Evolutionary conservation across 345 rosid species (phyloP), one percentile per base, ranked within the genome.

Genomic region (Rhizophora mangle): DNA sequence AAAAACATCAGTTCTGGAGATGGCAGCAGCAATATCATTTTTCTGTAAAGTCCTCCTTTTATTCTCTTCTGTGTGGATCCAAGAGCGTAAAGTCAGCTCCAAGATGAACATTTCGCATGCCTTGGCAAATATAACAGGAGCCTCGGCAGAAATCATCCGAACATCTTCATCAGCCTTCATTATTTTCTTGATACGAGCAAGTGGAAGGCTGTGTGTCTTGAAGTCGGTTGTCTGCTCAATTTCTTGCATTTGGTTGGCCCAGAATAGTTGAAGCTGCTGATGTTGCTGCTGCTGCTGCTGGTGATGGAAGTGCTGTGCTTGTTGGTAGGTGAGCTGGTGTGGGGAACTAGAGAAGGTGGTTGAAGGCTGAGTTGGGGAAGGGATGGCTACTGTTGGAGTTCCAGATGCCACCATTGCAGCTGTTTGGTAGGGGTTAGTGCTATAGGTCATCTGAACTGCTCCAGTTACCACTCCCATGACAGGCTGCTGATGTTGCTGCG

Each of bases 141-240:
- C 84, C 76, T 81, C 85, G 2, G 85, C 85, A 6, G 85, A 81
- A 62, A 81, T 81, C 85, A 81, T 81, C 8, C 85, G 76, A 8
- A 81, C 85, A 30, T 81, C 85, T 65, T 81, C 85, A 63, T 81
- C 85, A 2, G 82, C 82, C 63, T 81, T 81, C 85, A 81, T 81
- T 46, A 81, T 81, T 62, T 81, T 81, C 77, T 81, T 81, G 71
- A 81, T 78, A 60, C 85, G 73, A 37, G 85, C 85, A 26, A 78
- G 85, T 0, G 85, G 85, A 43, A 81, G 85, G 76, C 78, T 78
- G 71, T 81, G 85, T 52, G 69, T 81, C 73, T 75, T 81, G 80
- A 81, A 81, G 68, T 81, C 85, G 4, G 58, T 37, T 11, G 80
- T 70, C 52, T 70, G 85, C 60, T 81, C 85, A 21, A 81, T 72